phyloP scores from a whole-genome alignment of 2,329 filamentous ascomycete species.

The Botrytis hyacinthi region DNA sequence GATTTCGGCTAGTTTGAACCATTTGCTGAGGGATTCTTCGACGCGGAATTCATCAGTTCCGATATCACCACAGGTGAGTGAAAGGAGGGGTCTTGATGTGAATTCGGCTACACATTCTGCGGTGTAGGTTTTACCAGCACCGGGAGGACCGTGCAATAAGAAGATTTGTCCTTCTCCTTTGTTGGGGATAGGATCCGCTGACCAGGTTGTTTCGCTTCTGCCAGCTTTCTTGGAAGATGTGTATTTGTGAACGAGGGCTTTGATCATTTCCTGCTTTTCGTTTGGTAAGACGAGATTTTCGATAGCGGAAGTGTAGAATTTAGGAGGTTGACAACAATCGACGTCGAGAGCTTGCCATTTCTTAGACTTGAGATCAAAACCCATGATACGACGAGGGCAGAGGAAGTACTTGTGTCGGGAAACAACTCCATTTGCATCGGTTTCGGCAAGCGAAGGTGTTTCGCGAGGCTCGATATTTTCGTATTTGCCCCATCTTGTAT shows the following conservation, averaged over 20 bases:
- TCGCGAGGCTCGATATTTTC: constrained; percentile 29
- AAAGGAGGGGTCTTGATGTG: constrained; percentile 30
- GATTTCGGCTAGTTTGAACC: constrained; percentile 48
- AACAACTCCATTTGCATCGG: constrained; percentile 14
- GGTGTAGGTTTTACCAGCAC: constrained; percentile 31
- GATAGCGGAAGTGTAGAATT: constrained; percentile 27
- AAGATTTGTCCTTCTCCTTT: constrained; percentile 34
- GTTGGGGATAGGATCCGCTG: constrained; percentile 27
- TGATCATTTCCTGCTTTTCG: constrained; percentile 30
- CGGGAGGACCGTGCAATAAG: constrained; percentile 30
- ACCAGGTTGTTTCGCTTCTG: constrained; percentile 23
- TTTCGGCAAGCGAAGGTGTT: constrained; percentile 20
- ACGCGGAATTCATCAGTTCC: constrained; percentile 47
- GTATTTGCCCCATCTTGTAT: constrained; percentile 28
- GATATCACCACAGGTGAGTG: constrained; percentile 48
- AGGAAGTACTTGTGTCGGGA: constrained; percentile 29
- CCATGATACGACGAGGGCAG: constrained; percentile 29
- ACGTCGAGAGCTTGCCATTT: constrained; percentile 31
- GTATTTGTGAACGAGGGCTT: constrained; percentile 30
- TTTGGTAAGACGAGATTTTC: constrained; percentile 28
- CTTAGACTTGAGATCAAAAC: constrained; percentile 31
- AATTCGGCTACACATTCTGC: constrained; percentile 34
- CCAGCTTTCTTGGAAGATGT: constrained; percentile 19
- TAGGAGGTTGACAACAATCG: constrained; percentile 27
- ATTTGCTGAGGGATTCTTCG: constrained; percentile 48